These are phyloP conservation scores for Penium margaritaceum DNA, from an alignment of 139 green algal species.

Conservation along the genomic window DNA sequence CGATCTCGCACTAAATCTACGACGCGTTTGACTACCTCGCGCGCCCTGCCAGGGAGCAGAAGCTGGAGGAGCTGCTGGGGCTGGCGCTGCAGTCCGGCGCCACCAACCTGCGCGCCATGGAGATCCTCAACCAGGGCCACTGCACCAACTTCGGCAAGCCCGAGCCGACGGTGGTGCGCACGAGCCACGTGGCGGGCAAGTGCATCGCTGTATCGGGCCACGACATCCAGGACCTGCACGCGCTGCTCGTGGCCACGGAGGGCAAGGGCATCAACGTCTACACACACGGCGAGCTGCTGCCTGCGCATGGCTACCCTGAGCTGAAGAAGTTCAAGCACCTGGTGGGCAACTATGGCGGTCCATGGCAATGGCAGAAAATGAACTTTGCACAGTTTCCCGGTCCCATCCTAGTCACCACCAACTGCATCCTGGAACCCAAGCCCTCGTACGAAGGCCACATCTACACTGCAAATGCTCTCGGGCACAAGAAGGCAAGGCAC, in stretches of 20 bases:
- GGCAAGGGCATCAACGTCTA: slow-evolving; percentile 67
- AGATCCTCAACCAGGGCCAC: slow-evolving; percentile 58
- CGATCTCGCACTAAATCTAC: slow-evolving; percentile 50
- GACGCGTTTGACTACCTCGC: slow-evolving; percentile 47
- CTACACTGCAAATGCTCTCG: slow-evolving; percentile 56
- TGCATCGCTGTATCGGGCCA: slow-evolving; percentile 66
- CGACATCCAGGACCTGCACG: slow-evolving; percentile 65
- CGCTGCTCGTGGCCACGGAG: slow-evolving; percentile 61
- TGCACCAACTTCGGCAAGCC: slow-evolving; percentile 42
- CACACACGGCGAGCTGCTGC: slow-evolving; percentile 48
- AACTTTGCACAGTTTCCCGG: slow-evolving; percentile 61
- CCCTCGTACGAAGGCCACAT: slow-evolving; percentile 53
- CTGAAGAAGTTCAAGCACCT: slow-evolving; percentile 57
- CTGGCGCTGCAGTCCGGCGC: slow-evolving; percentile 51
- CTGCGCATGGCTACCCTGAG: slow-evolving; percentile 62
- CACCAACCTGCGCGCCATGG: slow-evolving; percentile 53
- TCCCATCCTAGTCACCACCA: slow-evolving; percentile 64
- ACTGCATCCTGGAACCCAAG: slow-evolving; percentile 66
- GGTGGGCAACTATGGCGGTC: slow-evolving; percentile 57
- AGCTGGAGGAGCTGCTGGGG: slow-evolving; percentile 45
- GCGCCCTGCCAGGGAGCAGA: slow-evolving; percentile 28
- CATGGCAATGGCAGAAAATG: slow-evolving; percentile 60
- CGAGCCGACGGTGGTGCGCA: slow-evolving; percentile 49
- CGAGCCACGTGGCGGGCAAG: slow-evolving; percentile 60
- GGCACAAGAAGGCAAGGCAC: not conserved